These are phyloP conservation scores for Aspergillus costaricaensis DNA, from an alignment of 2,329 filamentous ascomycete genomes.

Conservation along the genomic window DNA sequence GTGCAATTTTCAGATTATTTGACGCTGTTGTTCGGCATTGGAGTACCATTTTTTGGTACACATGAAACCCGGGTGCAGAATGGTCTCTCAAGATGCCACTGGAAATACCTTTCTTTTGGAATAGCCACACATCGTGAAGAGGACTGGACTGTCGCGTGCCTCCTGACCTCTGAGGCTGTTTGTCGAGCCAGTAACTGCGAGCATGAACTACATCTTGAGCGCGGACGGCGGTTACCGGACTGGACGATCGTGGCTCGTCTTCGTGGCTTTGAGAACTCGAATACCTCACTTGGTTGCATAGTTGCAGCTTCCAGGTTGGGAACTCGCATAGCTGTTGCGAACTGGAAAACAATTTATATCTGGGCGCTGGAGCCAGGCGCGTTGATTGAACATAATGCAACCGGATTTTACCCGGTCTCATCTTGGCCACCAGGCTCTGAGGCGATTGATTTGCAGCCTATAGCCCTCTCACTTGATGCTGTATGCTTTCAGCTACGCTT, in stretches of 20 bases:
- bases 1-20: slow-evolving; percentile 29
- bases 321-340: slow-evolving; percentile 44
- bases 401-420: slow-evolving; percentile 35
- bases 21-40: slow-evolving; percentile 39
- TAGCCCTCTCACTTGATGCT: slow-evolving; percentile 37
- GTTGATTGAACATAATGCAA: slow-evolving; percentile 35
- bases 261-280: slow-evolving; percentile 36
- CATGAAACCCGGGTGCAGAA: slow-evolving; percentile 28
- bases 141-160: slow-evolving; percentile 39
- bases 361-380: slow-evolving; percentile 44
- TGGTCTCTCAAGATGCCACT: slow-evolving; percentile 32
- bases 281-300: slow-evolving; percentile 41
- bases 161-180: slow-evolving; percentile 38
- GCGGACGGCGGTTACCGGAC: slow-evolving; percentile 39
- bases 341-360: slow-evolving; percentile 45
- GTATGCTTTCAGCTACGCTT: slow-evolving; percentile 44
- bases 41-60: slow-evolving; percentile 43
- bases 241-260: slow-evolving; percentile 43
- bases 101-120: slow-evolving; percentile 45
- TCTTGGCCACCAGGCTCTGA: slow-evolving; percentile 25
- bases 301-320: slow-evolving; percentile 38
- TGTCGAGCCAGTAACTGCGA: slow-evolving; percentile 32
- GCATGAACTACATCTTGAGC: slow-evolving; percentile 42
- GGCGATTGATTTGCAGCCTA: slow-evolving; percentile 35
- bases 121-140: slow-evolving; percentile 38